A percentile compares a stretch with the other conserved stretches of the same genome.
These are phyloP conservation scores for Funneliformis geosporum DNA, from an alignment of 192 early-diverging fungal genomes.

Conservation along the genomic window DNA sequence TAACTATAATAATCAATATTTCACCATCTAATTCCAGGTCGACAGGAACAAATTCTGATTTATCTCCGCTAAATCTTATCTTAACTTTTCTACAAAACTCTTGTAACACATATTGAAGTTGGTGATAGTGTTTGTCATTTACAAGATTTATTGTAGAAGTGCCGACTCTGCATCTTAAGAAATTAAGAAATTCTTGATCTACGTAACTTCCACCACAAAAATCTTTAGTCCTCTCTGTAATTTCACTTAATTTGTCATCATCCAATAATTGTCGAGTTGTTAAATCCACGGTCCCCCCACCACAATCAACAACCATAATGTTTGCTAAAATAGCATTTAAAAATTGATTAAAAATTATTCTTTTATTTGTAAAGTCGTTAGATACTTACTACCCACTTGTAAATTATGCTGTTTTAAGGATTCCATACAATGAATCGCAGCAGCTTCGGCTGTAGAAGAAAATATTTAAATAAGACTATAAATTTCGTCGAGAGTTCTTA, in stretches of 20 bases:
- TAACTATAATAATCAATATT: not conserved
- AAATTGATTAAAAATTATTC: not conserved
- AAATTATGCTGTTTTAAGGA: not conserved
- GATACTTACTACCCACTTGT: not conserved
- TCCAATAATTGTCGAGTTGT: constrained; percentile 27
- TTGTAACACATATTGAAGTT: constrained; percentile 1
- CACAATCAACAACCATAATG: constrained; percentile 60
- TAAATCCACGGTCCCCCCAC: constrained; percentile 57
- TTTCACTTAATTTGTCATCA: not conserved
- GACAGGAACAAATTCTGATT: not conserved
- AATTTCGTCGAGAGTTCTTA: not conserved
- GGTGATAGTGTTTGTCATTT: not conserved
- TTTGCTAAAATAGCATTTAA: constrained; percentile 26
- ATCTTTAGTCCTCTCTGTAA: not conserved
- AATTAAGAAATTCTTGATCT: constrained; percentile 10
- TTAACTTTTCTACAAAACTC: not conserved
- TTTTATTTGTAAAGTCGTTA: not conserved
- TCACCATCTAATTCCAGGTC: not conserved
- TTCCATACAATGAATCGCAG: constrained; percentile 5
- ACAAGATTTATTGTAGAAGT: not conserved
- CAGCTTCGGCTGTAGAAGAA: not conserved
- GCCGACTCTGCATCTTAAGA: not conserved
- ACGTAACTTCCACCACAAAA: not conserved
- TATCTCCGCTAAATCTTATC: not conserved
- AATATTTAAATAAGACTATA: not conserved